Evolutionary conservation across 1,284 basidiomycete genomes (phyloP).

Genomic region (Irpex sp.): DNA sequence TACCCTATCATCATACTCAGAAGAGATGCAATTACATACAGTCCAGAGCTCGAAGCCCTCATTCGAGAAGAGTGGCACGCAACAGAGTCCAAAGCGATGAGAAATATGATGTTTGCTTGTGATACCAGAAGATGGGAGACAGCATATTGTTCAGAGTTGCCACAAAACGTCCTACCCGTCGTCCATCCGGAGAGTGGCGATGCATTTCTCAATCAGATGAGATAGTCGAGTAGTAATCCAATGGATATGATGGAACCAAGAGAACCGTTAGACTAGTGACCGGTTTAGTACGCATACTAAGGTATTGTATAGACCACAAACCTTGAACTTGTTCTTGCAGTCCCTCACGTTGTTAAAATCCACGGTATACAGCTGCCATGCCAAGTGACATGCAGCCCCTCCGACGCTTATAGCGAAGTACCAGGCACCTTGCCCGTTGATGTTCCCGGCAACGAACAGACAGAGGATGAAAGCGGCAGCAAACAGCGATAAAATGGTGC

Average conservation of each 20-base stretch:
- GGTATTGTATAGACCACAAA: not conserved
- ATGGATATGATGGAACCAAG: not conserved
- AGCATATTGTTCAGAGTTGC: too few relatives aligned
- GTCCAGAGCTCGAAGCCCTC: too few relatives aligned
- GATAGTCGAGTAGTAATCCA: not conserved
- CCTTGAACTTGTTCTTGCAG: not conserved
- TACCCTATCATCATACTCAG: too few relatives aligned
- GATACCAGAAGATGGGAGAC: too few relatives aligned
- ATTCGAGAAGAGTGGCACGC: too few relatives aligned
- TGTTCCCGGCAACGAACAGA: conserved; percentile 54
- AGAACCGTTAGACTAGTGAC: not conserved
- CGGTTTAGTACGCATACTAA: not conserved
- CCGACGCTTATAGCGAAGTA: conserved; percentile 69
- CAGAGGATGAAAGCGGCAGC: conserved; percentile 57
- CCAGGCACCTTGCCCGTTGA: conserved; percentile 55
- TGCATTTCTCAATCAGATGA: not conserved
- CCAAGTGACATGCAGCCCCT: conserved; percentile 53
- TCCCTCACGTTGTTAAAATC: conserved; percentile 46
- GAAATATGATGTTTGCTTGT: too few relatives aligned
- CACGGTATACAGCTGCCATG: conserved; percentile 67
- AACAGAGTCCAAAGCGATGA: too few relatives aligned
- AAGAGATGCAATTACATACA: too few relatives aligned
- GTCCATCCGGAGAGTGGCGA: too few relatives aligned
- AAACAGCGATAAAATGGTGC: conserved; percentile 60
- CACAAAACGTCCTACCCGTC: too few relatives aligned